phyloP scores from a whole-genome alignment of 345 rosid genomes.

The Pugionium cornutum region DNA sequence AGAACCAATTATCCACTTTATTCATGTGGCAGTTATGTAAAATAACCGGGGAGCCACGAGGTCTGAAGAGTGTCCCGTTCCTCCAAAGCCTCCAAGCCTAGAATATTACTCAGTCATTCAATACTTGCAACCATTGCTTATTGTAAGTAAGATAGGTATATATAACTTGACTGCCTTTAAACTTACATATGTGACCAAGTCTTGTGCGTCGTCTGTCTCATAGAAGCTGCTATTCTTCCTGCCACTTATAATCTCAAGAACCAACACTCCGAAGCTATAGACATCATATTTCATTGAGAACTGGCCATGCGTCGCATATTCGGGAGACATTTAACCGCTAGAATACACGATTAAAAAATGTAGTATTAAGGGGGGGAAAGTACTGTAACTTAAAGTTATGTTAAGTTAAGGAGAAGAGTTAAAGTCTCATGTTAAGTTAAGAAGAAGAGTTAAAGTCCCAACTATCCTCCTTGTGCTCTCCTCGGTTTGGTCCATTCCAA shows the following conservation, averaged over 20 bases:
- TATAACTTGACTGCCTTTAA: too few species aligned
- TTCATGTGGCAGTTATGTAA: not conserved
- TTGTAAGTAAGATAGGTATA: too few species aligned
- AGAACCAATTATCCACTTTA: conserved; percentile 4
- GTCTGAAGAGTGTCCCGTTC: not conserved
- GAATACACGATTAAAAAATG: not conserved
- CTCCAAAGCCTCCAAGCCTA: conserved; percentile 41
- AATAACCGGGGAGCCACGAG: conserved; percentile 11
- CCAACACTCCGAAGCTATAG: conserved; percentile 41
- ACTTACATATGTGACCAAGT: conserved; percentile 38
- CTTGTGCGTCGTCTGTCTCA: conserved; percentile 18
- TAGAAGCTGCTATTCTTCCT: conserved; percentile 34
- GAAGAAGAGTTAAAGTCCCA: conserved; percentile 40
- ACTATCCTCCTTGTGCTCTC: conserved; percentile 51
- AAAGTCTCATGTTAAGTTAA: too few species aligned
- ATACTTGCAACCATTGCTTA: not conserved
- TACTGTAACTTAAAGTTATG: too few species aligned
- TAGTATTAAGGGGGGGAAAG: too few species aligned
- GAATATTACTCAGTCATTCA: not conserved
- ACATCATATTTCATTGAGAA: conserved; percentile 47
- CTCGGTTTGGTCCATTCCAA: conserved; percentile 40
- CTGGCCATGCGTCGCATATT: conserved; percentile 42
- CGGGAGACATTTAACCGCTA: conserved; percentile 53
- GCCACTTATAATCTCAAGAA: conserved; percentile 43
- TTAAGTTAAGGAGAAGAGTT: too few species aligned